Conservation (phyloP, 2,329 filamentous ascomycete species). For the Paecilomyces formosus region DNA sequence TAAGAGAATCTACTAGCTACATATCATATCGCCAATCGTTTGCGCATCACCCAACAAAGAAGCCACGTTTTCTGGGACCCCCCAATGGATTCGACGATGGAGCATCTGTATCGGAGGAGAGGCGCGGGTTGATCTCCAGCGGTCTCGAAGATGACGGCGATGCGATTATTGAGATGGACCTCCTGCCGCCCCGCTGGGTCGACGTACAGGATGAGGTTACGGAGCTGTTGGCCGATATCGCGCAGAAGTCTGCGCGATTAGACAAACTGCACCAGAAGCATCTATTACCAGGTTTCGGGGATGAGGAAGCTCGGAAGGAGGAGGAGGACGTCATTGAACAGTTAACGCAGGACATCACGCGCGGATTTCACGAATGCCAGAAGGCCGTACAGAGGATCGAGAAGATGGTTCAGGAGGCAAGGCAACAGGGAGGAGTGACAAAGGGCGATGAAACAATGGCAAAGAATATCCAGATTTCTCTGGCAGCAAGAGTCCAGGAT, state of each 20-base stretch:
- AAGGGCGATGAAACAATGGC: constrained; percentile 92
- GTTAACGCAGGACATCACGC: constrained; percentile 84
- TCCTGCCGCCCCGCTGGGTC: constrained; percentile 89
- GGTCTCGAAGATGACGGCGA: constrained; percentile 74
- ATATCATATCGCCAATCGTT: constrained; percentile 99
- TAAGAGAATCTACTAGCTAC: constrained; percentile 53
- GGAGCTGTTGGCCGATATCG: constrained; percentile 71
- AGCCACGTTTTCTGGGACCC: constrained; percentile 59
- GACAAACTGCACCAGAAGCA: constrained; percentile 96
- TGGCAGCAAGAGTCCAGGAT: constrained; percentile 83
- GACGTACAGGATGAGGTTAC: constrained; percentile 91
- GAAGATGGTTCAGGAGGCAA: constrained; percentile 74
- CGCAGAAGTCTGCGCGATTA: constrained; percentile 72
- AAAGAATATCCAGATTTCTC: constrained; percentile 85
- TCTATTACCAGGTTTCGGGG: constrained; percentile 91
- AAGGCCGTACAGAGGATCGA: constrained; percentile 82
- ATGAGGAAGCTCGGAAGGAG: constrained; percentile 77
- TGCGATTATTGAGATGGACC: constrained; percentile 95
- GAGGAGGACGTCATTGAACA: constrained; percentile 88
- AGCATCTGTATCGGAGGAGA: constrained; percentile 56
- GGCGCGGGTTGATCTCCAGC: constrained; percentile 75
- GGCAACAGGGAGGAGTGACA: constrained; percentile 61
- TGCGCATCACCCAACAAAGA: constrained; percentile 85
- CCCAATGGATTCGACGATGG: constrained; percentile 55
- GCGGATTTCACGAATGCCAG: constrained; percentile 83